phyloP scores from a whole-genome alignment of 345 rosid species.

The Capsella bursapastoris region DNA sequence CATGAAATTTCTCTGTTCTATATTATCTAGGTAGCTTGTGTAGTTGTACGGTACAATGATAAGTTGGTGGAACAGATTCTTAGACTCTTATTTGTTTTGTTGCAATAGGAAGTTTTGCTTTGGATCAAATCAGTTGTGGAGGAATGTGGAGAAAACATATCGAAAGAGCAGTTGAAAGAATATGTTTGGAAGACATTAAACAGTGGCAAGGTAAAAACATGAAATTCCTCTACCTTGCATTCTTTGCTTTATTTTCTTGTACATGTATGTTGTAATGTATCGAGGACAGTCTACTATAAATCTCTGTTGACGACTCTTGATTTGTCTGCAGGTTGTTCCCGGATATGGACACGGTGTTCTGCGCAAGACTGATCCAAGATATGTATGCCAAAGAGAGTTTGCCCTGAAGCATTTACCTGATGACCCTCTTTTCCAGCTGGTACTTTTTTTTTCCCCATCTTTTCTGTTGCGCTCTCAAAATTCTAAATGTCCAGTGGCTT shows the following conservation, averaged over 20 bases:
- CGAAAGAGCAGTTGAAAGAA: slow-evolving; percentile 78
- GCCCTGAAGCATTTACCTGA: slow-evolving; percentile 96
- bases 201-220: slow-evolving; percentile 78
- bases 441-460: slow-evolving; percentile 20
- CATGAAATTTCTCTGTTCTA: background rate
- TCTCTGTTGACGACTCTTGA: slow-evolving; percentile 8
- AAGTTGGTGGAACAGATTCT: slow-evolving; percentile 17
- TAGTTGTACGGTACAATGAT: slow-evolving; percentile 14
- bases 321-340: slow-evolving; percentile 81
- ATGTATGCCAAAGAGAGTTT: slow-evolving; percentile 95
- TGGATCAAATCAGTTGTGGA: slow-evolving; percentile 96
- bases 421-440: slow-evolving; percentile 98
- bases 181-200: slow-evolving; percentile 95
- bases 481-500: slow-evolving; percentile 23
- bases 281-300: background rate
- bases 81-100: slow-evolving; percentile 19
- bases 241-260: background rate
- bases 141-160: slow-evolving; percentile 86
- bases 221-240: background rate
- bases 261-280: background rate
- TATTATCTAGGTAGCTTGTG: slow-evolving; percentile 28
- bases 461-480: slow-evolving; percentile 9
- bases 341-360: slow-evolving; percentile 98
- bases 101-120: slow-evolving; percentile 84
- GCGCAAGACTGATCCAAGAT: slow-evolving; percentile 96